Percentiles rank a stretch among this genome's conserved stretches.
Conservation (phyloP, 2,329 filamentous ascomycete genomes). For the Sclerotinia borealis region DNA sequence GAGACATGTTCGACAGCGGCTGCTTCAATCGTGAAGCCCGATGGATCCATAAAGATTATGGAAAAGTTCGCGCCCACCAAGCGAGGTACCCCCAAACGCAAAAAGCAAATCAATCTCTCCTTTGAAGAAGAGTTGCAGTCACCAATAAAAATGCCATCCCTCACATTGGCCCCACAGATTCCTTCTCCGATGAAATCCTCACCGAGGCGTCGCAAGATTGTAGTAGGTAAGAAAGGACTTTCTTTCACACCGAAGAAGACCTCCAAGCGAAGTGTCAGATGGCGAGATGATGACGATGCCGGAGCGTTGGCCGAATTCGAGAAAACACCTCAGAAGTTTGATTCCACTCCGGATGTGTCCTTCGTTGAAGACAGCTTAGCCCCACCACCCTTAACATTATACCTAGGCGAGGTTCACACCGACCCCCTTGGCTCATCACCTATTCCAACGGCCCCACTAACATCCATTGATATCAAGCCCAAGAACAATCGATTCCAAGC, state of each 20-base stretch:
- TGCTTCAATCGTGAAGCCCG: conserved; percentile 84
- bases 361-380: conserved; percentile 42
- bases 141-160: conserved; percentile 34
- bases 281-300: conserved; percentile 86
- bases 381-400: conserved; percentile 47
- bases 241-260: conserved; percentile 80
- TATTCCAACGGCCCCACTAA: conserved; percentile 48
- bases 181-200: conserved; percentile 68
- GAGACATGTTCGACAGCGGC: conserved; percentile 68
- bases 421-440: conserved; percentile 45
- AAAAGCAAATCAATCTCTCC: conserved; percentile 42
- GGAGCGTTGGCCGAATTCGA: conserved; percentile 85
- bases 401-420: conserved; percentile 35
- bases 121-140: conserved; percentile 19
- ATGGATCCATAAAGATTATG: conserved; percentile 55
- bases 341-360: conserved; percentile 50
- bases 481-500: conserved; percentile 79
- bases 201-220: conserved; percentile 71
- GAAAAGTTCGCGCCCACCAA: conserved; percentile 66
- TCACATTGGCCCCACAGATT: conserved; percentile 34
- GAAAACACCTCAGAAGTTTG: conserved; percentile 72
- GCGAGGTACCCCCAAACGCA: conserved; percentile 71
- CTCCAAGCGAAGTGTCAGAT: conserved; percentile 73
- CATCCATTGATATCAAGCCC: conserved; percentile 54
- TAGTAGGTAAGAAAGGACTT: conserved; percentile 61